Base-by-base conservation (phyloP, 176 grass and related monocot species). In the Oryza meyeriana region DNA sequence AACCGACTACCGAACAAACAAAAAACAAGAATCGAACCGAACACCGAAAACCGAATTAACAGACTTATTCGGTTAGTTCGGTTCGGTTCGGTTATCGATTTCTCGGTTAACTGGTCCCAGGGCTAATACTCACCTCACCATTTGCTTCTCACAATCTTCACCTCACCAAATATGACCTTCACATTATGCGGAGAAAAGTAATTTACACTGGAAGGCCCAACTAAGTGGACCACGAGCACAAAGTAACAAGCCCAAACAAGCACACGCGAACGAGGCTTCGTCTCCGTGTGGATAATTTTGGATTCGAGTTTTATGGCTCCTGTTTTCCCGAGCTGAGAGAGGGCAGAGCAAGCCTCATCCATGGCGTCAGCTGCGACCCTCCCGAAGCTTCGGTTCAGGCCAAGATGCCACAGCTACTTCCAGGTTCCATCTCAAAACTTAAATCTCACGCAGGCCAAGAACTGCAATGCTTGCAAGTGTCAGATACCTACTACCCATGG, bases 281-380 rank as follows among this genome's bases (percentile, higher is more conserved):
- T 27, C 22, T 27, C 33, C 48, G 5, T 8, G 32, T 14, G 8
- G 81, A 84, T 84, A 76, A 81, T 89, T 85, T 81, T 20, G 87
- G 82, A 64, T 89, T 6, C 6, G 14, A 12, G 25, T 84, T 80
- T 45, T 75, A 89, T 68, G 82, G 77, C 82, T 71, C 71, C 71
- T 30, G 47, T 81, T 81, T 69, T 50, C 18, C 72, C 41, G 62
- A 10, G 64, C 74, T 39, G 45, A 35, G 82, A 66, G 1, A 48
- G 50, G 17, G 7, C 74, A 13, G 59, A 7, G 29, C 25, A 4
- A 27, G 12, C 11, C 8, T 41, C 73, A 24, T 68, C 84, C 84
- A 90, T 90, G 88, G 84, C 88, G 35, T 86, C 84, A 59, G 74
- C 79, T 18, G 47, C 61, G 13, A 74, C 26, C 47, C 66, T 90